Base-by-base conservation (phyloP, 441 rosid genomes). In the Adansonia gregorii region DNA sequence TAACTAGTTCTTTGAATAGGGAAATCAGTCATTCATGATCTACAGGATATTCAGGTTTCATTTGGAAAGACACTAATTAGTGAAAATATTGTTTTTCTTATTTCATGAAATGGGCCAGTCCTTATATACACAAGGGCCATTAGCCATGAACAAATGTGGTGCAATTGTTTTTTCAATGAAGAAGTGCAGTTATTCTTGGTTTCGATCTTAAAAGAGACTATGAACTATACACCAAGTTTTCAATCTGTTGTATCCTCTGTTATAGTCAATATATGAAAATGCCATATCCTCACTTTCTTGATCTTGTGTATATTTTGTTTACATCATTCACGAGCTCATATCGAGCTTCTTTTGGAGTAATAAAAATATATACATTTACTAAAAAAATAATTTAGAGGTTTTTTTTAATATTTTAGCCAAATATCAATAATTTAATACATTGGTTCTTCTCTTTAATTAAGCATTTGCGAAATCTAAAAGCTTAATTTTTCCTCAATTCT, bases 1-100 rank as follows among this genome's bases (percentile, higher is more conserved):
- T 93, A 60, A 84, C 78, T 80, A 73, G 77, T 35, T 58, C 79
- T 52, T 64, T 39, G 22, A 46, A 76, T 73, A 41, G 74, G 27
- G 67, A 70, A 48, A 43, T 35, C 43, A 80, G 67, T 20, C 64
- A 67, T 64, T 77, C 56, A 19, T 79, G 72, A 67, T 22, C 35
- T 59, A 55, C 11, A 17, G 43, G 41, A 35, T 60, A 66, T n/a
- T 49, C 15, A 14, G 73, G 22, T 5, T 15, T 27, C 24, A 52
- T 71, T 11, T 70, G 60, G 45, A 24, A 61, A 12, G 43, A 61
- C 27, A 61, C 14, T 24, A 61, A 61, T 24, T 61, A 11, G n/a
- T 60, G 41, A 60, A 60, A 11, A 24, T 61, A 27, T 6, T 61
- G 3, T 27, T 61, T 11, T 31, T n/a, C 43, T 61, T 27, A 39